A percentile compares a stretch with the other conserved stretches of the same genome.
Evolutionary conservation across 331 rosid genomes (phyloP).

Genomic region (Spiraea crenata): DNA sequence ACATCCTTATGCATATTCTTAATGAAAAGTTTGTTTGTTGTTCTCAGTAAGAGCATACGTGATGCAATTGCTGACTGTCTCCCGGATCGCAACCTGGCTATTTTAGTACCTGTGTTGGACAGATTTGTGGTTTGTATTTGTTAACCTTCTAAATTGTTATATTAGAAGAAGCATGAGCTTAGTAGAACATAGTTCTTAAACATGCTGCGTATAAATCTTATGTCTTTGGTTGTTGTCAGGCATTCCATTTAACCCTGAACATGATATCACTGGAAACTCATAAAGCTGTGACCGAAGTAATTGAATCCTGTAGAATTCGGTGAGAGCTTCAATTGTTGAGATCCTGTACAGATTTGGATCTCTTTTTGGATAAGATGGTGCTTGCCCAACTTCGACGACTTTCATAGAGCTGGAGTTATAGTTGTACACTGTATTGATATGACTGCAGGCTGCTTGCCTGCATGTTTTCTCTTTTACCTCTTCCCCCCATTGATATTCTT

Average conservation of each 20-base stretch:
- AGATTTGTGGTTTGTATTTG: no score
- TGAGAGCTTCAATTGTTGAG: conserved; percentile 36
- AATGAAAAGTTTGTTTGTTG: not conserved
- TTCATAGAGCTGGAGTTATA: not conserved
- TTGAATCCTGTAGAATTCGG: conserved; percentile 78
- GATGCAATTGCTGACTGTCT: no score
- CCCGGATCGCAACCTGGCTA: no score
- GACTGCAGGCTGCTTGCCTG: conserved; percentile 31
- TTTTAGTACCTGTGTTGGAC: no score
- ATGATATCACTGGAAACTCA: conserved; percentile 98
- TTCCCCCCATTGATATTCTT: conserved; percentile 22
- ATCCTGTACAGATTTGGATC: conserved; percentile 59
- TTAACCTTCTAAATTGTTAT: no score
- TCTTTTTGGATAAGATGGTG: conserved; percentile 21
- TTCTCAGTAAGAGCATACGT: no score
- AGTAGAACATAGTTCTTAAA: no score
- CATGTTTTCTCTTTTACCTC: not conserved
- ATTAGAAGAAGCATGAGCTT: no score
- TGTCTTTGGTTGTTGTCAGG: conserved; percentile 40
- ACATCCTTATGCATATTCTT: no score
- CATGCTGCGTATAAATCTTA: no score
- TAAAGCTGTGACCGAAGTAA: conserved; percentile 85
- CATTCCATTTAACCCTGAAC: conserved; percentile 86
- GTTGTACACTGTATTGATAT: conserved; percentile 28
- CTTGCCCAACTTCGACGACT: not conserved